Evolutionary conservation across 1,284 basidiomycete species (phyloP).

Genomic region (Schizophyllum amplum): DNA sequence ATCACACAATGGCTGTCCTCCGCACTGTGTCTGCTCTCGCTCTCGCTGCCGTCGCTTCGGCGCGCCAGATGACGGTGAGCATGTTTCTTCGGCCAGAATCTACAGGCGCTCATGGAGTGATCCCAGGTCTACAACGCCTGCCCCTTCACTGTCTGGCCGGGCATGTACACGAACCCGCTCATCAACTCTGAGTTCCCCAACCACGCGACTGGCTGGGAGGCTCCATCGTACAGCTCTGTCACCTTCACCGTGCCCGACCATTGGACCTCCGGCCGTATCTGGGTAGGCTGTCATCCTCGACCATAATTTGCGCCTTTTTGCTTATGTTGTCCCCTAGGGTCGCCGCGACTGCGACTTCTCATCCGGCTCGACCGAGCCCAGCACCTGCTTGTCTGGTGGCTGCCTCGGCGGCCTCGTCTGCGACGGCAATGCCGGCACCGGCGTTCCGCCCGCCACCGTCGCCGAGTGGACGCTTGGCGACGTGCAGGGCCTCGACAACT

Average conservation of each 20-base stretch:
- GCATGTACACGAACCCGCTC: conserved; percentile 5
- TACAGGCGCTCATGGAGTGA: not conserved
- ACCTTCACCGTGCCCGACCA: conserved; percentile 37
- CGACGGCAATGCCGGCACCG: not conserved
- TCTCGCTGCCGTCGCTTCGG: not conserved
- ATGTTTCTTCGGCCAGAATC: not conserved
- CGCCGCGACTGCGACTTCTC: conserved; percentile 12
- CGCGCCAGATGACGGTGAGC: not conserved
- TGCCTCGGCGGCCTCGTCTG: conserved; percentile 11
- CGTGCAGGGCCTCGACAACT: conserved; percentile 15
- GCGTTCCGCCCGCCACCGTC: conserved; percentile 28
- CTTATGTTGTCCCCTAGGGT: not conserved
- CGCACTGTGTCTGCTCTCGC: not conserved
- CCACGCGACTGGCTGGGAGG: conserved; percentile 32
- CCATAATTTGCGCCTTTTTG: not conserved
- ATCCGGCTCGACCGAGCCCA: conserved; percentile 5
- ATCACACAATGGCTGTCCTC: not conserved
- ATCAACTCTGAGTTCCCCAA: not conserved
- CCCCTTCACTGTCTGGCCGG: conserved; percentile 37
- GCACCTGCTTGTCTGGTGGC: conserved; percentile 9
- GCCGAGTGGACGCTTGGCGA: conserved; percentile 24
- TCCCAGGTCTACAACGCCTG: conserved; percentile 34
- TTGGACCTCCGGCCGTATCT: conserved; percentile 23
- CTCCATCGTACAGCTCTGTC: conserved; percentile 25
- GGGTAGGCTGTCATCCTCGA: conserved; percentile 3